These are phyloP conservation scores for Hypericum perforatum DNA, from an alignment of 345 rosid genomes.

Conservation along the genomic window DNA sequence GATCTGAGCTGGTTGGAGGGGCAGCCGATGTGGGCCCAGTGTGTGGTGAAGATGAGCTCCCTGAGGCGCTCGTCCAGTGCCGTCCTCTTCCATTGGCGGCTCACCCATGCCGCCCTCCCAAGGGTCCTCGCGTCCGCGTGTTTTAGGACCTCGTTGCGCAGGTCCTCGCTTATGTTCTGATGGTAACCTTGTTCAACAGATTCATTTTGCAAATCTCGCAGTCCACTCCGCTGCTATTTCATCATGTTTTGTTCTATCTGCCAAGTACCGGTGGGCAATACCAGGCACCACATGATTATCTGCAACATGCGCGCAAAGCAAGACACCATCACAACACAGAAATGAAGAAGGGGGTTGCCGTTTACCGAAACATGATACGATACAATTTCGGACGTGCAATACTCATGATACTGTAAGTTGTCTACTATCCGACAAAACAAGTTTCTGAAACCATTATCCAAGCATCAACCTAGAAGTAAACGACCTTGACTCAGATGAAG, in stretches of 20 bases:
- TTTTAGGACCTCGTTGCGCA: conserved; percentile 77
- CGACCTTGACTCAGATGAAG: not conserved
- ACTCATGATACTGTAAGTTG: no score
- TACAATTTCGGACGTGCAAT: not conserved
- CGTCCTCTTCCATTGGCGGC: conserved; percentile 71
- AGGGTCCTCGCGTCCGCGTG: conserved; percentile 78
- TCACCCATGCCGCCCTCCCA: conserved; percentile 70
- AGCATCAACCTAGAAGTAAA: not conserved
- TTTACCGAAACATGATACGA: not conserved
- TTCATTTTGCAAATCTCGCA: conserved; percentile 66
- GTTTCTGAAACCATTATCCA: no score
- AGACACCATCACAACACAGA: not conserved
- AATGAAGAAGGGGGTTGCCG: not conserved
- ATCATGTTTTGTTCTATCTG: conserved; percentile 69
- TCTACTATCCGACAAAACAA: no score
- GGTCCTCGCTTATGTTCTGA: conserved; percentile 60
- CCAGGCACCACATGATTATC: conserved; percentile 54
- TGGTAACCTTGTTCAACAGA: conserved; percentile 15
- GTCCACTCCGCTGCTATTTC: conserved; percentile 86
- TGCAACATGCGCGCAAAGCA: no score
- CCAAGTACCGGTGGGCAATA: conserved; percentile 59
- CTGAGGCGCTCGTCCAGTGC: conserved; percentile 85
- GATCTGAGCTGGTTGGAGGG: conserved; percentile 69
- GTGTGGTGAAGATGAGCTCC: conserved; percentile 95
- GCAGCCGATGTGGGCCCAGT: conserved; percentile 76